These are phyloP conservation scores for Tetracentron sinense DNA, from an alignment of 164 flowering plant genomes.

Conservation along the genomic window DNA sequence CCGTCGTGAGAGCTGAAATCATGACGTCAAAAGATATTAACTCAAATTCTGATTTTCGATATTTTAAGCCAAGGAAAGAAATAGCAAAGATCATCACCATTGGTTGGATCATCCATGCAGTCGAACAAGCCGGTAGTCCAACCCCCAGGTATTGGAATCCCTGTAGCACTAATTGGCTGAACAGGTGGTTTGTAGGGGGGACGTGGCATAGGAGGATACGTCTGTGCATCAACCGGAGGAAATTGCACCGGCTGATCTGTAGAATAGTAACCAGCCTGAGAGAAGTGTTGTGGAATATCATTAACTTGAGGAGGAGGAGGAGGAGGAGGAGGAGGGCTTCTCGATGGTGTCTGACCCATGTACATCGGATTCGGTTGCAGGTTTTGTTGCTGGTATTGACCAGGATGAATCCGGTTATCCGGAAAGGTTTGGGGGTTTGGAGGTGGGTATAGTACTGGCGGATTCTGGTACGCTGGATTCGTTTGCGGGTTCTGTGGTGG, in stretches of 20 bases:
- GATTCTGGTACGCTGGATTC: not conserved
- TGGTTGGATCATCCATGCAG: slow-evolving; percentile 44
- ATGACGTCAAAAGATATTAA: not conserved
- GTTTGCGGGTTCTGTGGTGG: slow-evolving; percentile 4
- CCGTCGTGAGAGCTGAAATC: slow-evolving; percentile 33
- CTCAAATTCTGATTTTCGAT: too few relatives aligned
- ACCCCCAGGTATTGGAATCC: slow-evolving; percentile 2
- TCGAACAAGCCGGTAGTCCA: slow-evolving; percentile 42
- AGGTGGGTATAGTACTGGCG: not conserved
- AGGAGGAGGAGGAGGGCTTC: not conserved
- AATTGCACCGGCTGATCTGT: slow-evolving; percentile 5
- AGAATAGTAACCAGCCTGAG: not conserved
- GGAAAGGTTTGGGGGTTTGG: not conserved
- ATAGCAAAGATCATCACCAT: slow-evolving; percentile 19
- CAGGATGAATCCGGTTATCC: not conserved
- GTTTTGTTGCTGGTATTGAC: not conserved
- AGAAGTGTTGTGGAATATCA: not conserved
- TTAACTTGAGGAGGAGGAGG: too few relatives aligned
- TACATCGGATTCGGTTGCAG: not conserved
- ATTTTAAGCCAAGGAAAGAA: not conserved
- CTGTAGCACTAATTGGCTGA: not conserved
- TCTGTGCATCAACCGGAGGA: not conserved
- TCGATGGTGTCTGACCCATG: not conserved
- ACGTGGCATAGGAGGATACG: not conserved
- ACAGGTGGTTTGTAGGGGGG: not conserved